phyloP scores from a whole-genome alignment of 495 filamentous ascomycete genomes.

The Evernia prunastri region DNA sequence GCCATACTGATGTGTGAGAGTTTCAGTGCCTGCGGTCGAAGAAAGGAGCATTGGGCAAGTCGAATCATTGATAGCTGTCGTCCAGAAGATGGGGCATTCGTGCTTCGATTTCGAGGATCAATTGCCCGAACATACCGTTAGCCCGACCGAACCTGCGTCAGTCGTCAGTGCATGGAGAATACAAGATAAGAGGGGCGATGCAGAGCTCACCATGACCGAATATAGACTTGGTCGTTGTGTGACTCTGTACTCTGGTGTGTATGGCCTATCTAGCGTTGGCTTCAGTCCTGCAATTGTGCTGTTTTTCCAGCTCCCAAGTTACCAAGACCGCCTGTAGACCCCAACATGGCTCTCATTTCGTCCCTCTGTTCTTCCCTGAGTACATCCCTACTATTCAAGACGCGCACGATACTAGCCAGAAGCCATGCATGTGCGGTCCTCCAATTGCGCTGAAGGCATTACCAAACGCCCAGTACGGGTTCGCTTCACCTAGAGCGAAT shows the following conservation, averaged over 20 bases:
- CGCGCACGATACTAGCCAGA: conserved; percentile 50
- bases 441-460: conserved; percentile 48
- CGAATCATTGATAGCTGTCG: conserved; percentile 18
- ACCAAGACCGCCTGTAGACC: conserved; percentile 50
- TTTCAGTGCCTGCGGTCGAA: not conserved
- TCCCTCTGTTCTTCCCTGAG: conserved; percentile 39
- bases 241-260: conserved; percentile 57
- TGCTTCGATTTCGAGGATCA: conserved; percentile 50
- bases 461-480: conserved; percentile 54
- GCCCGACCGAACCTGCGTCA: conserved; percentile 58
- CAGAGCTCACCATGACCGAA: conserved; percentile 50
- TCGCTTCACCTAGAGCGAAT: conserved; percentile 42
- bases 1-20: conserved; percentile 7
- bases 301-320: not conserved
- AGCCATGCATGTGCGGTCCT: conserved; percentile 56
- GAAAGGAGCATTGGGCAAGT: not conserved
- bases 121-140: conserved; percentile 62
- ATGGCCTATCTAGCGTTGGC: conserved; percentile 24
- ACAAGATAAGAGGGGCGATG: not conserved
- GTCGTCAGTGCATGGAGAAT: conserved; percentile 3
- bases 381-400: conserved; percentile 49
- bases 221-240: conserved; percentile 47
- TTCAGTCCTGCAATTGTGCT: not conserved
- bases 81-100: conserved; percentile 43
- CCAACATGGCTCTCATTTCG: conserved; percentile 42